phyloP scores from a whole-genome alignment of 1,139 yeast species.

The Candida neerlandica region DNA sequence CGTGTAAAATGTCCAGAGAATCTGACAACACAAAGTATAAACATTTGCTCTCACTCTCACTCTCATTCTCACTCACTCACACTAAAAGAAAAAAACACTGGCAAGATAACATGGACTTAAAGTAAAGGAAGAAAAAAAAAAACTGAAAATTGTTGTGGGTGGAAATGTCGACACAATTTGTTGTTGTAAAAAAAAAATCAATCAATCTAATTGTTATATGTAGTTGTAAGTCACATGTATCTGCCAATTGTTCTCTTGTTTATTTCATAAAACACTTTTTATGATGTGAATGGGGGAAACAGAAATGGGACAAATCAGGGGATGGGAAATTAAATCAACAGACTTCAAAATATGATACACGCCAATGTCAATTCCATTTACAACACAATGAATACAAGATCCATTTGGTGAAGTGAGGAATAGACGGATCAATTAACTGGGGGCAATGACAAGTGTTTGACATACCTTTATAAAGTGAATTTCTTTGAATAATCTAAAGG shows the following conservation, averaged over 20 bases:
- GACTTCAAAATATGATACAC: not conserved
- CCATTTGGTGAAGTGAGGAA: not conserved
- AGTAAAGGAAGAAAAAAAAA: not conserved
- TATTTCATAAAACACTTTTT: not conserved
- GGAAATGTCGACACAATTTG: not conserved
- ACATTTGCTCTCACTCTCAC: conserved; percentile 4
- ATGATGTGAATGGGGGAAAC: not conserved
- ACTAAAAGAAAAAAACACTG: not conserved
- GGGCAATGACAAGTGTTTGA: not conserved
- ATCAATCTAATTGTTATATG: not conserved
- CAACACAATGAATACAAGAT: no score
- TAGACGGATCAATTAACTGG: not conserved
- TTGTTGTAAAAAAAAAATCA: conserved; percentile 1
- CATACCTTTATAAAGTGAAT: conserved; percentile 7
- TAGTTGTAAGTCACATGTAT: not conserved
- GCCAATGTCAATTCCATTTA: not conserved
- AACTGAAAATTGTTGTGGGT: not conserved
- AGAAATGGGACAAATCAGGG: conserved; percentile 4
- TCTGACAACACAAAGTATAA: conserved; percentile 15
- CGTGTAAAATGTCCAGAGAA: conserved; percentile 9
- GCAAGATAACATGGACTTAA: conserved; percentile 3
- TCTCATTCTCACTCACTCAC: not conserved
- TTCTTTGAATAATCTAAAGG: conserved; percentile 10
- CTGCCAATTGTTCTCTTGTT: not conserved
- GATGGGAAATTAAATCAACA: conserved; percentile 3